Conservation (phyloP, 768 basidiomycete genomes). For the Paxillus rubicundulus region DNA sequence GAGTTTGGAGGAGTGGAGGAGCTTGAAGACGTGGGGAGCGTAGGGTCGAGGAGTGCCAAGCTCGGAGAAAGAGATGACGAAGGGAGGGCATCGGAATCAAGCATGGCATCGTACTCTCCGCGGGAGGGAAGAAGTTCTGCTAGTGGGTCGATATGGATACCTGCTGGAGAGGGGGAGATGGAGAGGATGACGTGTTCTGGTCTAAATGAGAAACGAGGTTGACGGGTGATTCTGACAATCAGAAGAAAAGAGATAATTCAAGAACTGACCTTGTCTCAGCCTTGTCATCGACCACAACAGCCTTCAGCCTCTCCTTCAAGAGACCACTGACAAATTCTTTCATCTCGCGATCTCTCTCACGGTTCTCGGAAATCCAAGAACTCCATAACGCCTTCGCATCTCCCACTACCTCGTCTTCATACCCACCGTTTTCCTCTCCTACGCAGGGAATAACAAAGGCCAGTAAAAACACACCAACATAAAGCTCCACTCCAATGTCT, state of each 20-base stretch:
- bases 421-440: slow-evolving; percentile 4
- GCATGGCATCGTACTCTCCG: slow-evolving; percentile 45
- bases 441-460: slow-evolving; percentile 16
- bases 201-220: slow-evolving; percentile 25
- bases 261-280: slow-evolving; percentile 32
- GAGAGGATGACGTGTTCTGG: slow-evolving; percentile 46
- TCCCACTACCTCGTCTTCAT: slow-evolving; percentile 7
- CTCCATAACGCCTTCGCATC: slow-evolving; percentile 33
- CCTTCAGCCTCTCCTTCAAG: slow-evolving; percentile 43
- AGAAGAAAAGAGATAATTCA: slow-evolving; percentile 35
- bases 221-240: not conserved
- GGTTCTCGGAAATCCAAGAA: slow-evolving; percentile 17
- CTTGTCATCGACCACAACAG: slow-evolving; percentile 38
- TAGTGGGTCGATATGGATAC: slow-evolving; percentile 40
- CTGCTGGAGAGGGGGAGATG: slow-evolving; percentile 34
- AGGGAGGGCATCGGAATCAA: slow-evolving; percentile 40
- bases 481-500: slow-evolving; percentile 20
- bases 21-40: slow-evolving; percentile 46
- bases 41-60: slow-evolving; percentile 57
- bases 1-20: slow-evolving; percentile 12
- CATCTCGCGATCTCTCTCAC: slow-evolving; percentile 15
- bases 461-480: slow-evolving; percentile 20
- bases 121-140: slow-evolving; percentile 52
- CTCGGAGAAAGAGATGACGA: slow-evolving; percentile 49
- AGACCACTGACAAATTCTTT: slow-evolving; percentile 28